Evolutionary conservation across 108 stramenopile species (phyloP), one percentile per base, ranked within the genome.

Genomic region (Craspedostauros australis): DNA sequence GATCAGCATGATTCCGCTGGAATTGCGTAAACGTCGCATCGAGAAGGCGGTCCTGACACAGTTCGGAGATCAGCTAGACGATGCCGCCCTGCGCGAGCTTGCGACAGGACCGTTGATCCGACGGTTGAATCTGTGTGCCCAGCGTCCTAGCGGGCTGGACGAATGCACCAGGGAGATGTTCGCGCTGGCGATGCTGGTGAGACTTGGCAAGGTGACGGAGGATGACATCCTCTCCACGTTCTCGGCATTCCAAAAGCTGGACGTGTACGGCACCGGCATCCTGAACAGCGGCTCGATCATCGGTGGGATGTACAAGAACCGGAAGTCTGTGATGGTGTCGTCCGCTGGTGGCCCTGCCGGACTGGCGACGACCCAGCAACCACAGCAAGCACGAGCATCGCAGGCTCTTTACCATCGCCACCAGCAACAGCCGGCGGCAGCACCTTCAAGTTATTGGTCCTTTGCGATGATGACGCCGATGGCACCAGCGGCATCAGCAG

Each of bases 101-200:
- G 85, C 91, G 6, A 87, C 91, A 12, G 91, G 91, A 22, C 83
- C 82, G 27, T 50, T 93, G 40, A 71, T 93, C 46, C 72, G 80
- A 19, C 62, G 91, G 2, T 73, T 93, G 7, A 69, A 86, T 44
- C 45, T 93, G 47, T 72, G 82, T 6, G 76, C 70, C 4, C 68
- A 84, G 37, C 36, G 75, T 45, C 57, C 79, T 16, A 72, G 75
- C 43, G 90, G 83, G 20, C 64, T 93, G 45, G 77, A 86, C 42
- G 82, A 88, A 48, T 93, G 91, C 46, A 93, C 91, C 1, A 72
- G 91, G 20, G 91, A 93, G 49, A 93, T 88, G 87, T 93, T 93
- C 64, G 76, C 82, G 29, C 74, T 93, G 29, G 91, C 91, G 12
- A 93, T 93, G 91, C 68, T 93, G 45, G 86, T 93, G 2, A 75